Base-by-base conservation (phyloP, 2,329 filamentous ascomycete species). In the Pseudogymnoascus sp. region DNA sequence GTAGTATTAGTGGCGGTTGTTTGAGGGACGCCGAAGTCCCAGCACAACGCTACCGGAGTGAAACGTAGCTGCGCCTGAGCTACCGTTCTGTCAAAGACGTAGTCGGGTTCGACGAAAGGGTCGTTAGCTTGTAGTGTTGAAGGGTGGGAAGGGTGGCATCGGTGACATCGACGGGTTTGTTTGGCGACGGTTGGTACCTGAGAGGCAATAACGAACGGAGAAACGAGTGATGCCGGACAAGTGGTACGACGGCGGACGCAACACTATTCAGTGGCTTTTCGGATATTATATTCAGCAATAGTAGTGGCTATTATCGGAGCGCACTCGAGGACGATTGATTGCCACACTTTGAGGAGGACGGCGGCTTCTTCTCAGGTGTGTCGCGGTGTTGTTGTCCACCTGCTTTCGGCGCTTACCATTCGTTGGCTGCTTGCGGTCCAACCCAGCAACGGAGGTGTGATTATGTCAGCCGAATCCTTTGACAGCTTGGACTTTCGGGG, bases 401-500 rank as follows among this genome's bases (percentile, higher is more conserved):
- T 60, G 59, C 59, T 60, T 60, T 60, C 59, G 35, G 59, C 59
- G 35, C 38, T 60, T 60, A 60, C 59, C 33, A 60, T 60, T 60
- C 59, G 59, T 28, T 60, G 59, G 59, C 50, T 56, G 50, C 50
- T 56, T 56, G 50, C 50, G 50, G 38, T 60, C 12, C 31, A 38
- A 38, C 56, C 38, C 38, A 60, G 59, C 59, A 60, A 60, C 59
- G 59, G 14, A 12, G 14, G 33, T 16, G 35, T 38, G 59, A 60
- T 60, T 60, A 60, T 60, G 59, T 60, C 12, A 60, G 59, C 59
- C 14, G 38, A 26, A 41, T 38, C 33, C 59, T 31, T 31, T 60
- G 35, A 41, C 59, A 40, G 50, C 28, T 56, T 12, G 46, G 16
- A 6, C 26, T 19, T 50, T 33, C 24, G 46, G 46, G 46, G 46